A percentile compares a stretch with the other conserved stretches of the same genome.
These are phyloP conservation scores for Hyaloscypha bicolor DNA, from an alignment of 495 filamentous ascomycete species.

Conservation along the genomic window DNA sequence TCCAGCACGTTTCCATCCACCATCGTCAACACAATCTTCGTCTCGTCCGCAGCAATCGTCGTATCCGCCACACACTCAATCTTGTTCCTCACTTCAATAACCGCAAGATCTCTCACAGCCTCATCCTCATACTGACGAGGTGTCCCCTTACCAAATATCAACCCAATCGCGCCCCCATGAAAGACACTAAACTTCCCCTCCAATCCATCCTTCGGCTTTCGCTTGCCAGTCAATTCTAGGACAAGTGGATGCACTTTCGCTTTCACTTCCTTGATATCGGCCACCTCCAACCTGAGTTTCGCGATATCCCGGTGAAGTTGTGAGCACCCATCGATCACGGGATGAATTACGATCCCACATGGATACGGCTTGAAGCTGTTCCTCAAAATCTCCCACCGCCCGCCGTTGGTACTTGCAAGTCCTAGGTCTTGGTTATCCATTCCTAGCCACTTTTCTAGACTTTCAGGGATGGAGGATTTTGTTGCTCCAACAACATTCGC, in stretches of 20 bases:
- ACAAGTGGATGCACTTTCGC: slow-evolving; percentile 53
- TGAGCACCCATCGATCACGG: slow-evolving; percentile 53
- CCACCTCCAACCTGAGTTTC: slow-evolving; percentile 30
- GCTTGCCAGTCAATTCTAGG: slow-evolving; percentile 55
- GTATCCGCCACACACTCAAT: slow-evolving; percentile 45
- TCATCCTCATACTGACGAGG: slow-evolving; percentile 51
- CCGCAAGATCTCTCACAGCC: slow-evolving; percentile 41
- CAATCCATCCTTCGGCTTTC: slow-evolving; percentile 48
- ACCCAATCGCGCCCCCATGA: slow-evolving; percentile 50
- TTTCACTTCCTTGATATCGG: slow-evolving; percentile 37
- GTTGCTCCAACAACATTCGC: slow-evolving; percentile 49
- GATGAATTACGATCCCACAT: slow-evolving; percentile 60
- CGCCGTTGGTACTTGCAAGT: slow-evolving; percentile 24
- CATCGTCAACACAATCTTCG: slow-evolving; percentile 40
- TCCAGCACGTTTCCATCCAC: slow-evolving; percentile 39
- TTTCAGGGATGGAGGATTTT: slow-evolving; percentile 37
- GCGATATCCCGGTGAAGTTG: slow-evolving; percentile 44
- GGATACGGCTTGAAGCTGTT: slow-evolving; percentile 61
- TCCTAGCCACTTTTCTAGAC: slow-evolving; percentile 34
- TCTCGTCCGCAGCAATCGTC: slow-evolving; percentile 45
- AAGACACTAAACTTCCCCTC: slow-evolving; percentile 58
- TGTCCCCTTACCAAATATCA: slow-evolving; percentile 53
- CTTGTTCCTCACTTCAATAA: slow-evolving; percentile 44
- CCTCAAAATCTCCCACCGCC: slow-evolving; percentile 51
- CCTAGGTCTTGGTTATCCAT: slow-evolving; percentile 14